A percentile compares a stretch with the other conserved stretches of the same genome.
These are phyloP conservation scores for Acephala macrosclerotiorum DNA, from an alignment of 2,329 filamentous ascomycete genomes.

Conservation along the genomic window DNA sequence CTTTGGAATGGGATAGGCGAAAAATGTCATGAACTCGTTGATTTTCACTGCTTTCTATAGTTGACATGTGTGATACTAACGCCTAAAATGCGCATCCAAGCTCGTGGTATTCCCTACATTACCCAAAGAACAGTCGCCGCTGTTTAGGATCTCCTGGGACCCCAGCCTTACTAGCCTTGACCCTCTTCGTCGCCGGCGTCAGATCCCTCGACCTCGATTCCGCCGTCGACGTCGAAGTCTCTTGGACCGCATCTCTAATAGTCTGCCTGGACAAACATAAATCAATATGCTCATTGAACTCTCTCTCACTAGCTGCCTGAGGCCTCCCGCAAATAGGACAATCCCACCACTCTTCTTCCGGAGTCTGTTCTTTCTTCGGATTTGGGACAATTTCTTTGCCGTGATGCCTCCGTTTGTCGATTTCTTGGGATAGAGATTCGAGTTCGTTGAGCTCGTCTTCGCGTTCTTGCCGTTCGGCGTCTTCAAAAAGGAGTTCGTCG, in stretches of 20 bases:
- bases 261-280: conserved; percentile 85
- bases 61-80: conserved; percentile 16
- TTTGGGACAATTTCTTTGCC: conserved; percentile 61
- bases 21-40: conserved; percentile 18
- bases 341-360: conserved; percentile 68
- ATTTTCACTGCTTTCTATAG: conserved; percentile 6
- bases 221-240: conserved; percentile 37
- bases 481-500: conserved; percentile 67
- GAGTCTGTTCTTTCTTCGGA: conserved; percentile 40
- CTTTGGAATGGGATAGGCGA: conserved; percentile 12
- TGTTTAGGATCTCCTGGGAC: conserved; percentile 30
- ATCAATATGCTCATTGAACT: conserved; percentile 93
- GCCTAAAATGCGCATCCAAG: background rate
- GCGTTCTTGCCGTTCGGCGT: conserved; percentile 64
- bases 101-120: conserved; percentile 1
- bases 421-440: conserved; percentile 64
- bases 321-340: conserved; percentile 88
- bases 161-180: conserved; percentile 16
- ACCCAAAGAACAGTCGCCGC: conserved; percentile 33
- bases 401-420: conserved; percentile 48
- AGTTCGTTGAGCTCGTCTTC: conserved; percentile 68
- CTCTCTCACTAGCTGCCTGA: conserved; percentile 75
- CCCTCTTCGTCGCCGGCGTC: conserved; percentile 31
- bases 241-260: conserved; percentile 82
- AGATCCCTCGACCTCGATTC: conserved; percentile 24